A percentile compares a stretch with the other conserved stretches of the same genome.
These are phyloP conservation scores for Corynascus novoguineensis DNA, from an alignment of 495 filamentous ascomycete species.

Conservation along the genomic window DNA sequence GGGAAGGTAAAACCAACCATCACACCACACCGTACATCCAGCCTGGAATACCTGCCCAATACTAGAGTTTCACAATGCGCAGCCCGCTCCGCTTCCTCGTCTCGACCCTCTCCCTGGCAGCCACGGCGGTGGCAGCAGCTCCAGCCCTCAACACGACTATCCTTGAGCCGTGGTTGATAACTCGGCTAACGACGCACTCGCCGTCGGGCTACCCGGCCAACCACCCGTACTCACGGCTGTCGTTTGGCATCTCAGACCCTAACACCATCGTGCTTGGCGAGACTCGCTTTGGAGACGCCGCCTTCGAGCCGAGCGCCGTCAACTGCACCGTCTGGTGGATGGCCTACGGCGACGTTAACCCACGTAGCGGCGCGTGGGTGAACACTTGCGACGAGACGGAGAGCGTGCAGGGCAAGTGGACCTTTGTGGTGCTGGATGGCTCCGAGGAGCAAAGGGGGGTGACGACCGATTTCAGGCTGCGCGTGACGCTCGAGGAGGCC, in stretches of 20 bases:
- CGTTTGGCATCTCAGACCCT: background rate
- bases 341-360: background rate
- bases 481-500: background rate
- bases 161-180: background rate
- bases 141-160: background rate
- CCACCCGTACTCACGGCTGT: background rate
- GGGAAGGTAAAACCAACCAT: too few relatives aligned
- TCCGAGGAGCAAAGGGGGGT: background rate
- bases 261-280: background rate
- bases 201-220: background rate
- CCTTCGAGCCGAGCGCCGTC: background rate
- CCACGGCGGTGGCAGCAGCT: background rate
- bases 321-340: conserved; percentile 5
- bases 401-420: background rate
- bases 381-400: background rate
- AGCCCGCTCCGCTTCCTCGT: background rate
- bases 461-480: background rate
- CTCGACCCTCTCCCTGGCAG: background rate
- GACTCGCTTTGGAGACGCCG: background rate
- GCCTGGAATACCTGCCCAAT: background rate
- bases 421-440: background rate
- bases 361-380: background rate
- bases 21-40: background rate
- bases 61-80: background rate
- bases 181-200: background rate